Evolutionary conservation across 116 monocot species (phyloP), one percentile per base, ranked within the genome.

Genomic region (Dioscorea cayenensis): DNA sequence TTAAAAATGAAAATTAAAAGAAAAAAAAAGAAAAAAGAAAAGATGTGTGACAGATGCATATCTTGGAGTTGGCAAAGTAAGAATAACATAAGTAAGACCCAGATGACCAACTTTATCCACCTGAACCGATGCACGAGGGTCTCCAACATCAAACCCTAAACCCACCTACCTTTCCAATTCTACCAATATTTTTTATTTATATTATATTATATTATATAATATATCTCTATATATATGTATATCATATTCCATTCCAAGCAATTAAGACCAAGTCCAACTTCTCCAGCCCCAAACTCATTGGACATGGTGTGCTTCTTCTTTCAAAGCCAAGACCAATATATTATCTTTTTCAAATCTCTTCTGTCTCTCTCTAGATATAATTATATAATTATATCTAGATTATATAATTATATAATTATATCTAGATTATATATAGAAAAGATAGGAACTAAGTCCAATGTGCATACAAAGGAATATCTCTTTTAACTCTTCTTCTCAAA

Each of bases 21-120:
- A 18, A 55, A 55, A 16, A 18, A 16, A 18, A 3, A 52, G 17
- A 18, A 18, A n/a, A 55, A 16, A 55, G 19, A 55, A n/a, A 55
- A 62, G 62, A 62, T 20, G 21, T 20, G 62, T 32, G 32, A 32
- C 22, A 62, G 43, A 7, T 32, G 32, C 32, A 32, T 32, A 20
- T 20, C 5, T 62, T 0, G 62, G 8, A 62, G 23, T 62, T 23
- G 25, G 23, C n/a, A 62, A 62, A 62, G 20, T 2, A 60, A n/a
- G 60, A 0, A 62, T 20, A 16, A 9, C 62, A 62, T 2, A 21
- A 17, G 59, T 59, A 59, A 62, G 25, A 62, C 62, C 62, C 62
- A 62, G 62, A 62, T 23, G 62, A 62, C 62, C 62, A 21, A 62
- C 62, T 62, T 62, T 62, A 62, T 62, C 62, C 62, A 62, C 62